phyloP scores from a whole-genome alignment of 129 eudicot genomes.

The Ambrosia artemisiifolia region DNA sequence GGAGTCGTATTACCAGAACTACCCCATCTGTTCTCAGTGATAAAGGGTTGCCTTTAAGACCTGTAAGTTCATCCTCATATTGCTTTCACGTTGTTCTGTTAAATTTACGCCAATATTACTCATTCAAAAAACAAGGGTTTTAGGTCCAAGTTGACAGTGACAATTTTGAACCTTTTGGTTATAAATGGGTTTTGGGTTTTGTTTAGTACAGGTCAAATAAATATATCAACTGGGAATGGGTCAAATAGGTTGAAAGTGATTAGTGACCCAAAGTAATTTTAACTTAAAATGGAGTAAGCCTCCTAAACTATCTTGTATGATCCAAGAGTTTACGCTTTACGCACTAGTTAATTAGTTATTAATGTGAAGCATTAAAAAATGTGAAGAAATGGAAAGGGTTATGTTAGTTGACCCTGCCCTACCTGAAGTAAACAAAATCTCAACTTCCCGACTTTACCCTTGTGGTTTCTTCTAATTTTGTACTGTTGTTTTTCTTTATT shows the following conservation, averaged over 20 bases:
- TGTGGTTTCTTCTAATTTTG: neutral
- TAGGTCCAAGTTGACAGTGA: too few relatives aligned
- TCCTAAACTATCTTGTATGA: neutral
- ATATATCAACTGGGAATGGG: neutral
- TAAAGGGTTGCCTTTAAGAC: conserved; percentile 86
- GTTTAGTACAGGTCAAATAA: neutral
- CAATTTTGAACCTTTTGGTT: neutral
- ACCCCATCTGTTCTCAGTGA: conserved; percentile 52
- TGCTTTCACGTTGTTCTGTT: conserved; percentile 2
- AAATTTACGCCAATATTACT: neutral
- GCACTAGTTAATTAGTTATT: neutral
- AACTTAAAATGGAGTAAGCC: neutral
- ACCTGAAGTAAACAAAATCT: neutral
- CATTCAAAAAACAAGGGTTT: neutral
- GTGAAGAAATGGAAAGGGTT: neutral
- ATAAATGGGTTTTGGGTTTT: neutral
- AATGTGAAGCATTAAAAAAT: neutral
- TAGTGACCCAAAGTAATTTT: neutral
- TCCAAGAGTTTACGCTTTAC: neutral
- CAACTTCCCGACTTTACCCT: neutral
- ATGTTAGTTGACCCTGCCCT: conserved; percentile 3
- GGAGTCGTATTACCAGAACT: conserved; percentile 35
- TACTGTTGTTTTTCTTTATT: conserved; percentile 9
- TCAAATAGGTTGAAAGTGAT: neutral
- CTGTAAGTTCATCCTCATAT: conserved; percentile 59